Base-by-base conservation (phyloP, 176 grass and related monocot genomes). In the Carex cristatella region DNA sequence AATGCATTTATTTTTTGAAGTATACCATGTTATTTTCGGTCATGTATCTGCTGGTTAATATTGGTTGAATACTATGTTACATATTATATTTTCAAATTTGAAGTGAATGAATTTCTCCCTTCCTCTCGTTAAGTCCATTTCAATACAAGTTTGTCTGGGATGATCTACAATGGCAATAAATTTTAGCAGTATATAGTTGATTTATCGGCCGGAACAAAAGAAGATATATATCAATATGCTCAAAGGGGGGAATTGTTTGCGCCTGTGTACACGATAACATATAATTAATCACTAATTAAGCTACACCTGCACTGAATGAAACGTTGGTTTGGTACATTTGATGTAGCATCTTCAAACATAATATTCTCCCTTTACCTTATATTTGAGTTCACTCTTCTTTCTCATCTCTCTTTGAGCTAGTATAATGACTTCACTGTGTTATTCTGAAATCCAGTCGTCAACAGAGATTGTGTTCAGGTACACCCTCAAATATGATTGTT, bases 1-100 rank as follows among this genome's bases (percentile, higher is more conserved):
- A 64, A 80, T 65, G 60, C 35, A 42, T 83, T 83, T 83, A 51
- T 83, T 81, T 83, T 83, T 56, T 54, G 40, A 67, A 83, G 23
- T 69, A 83, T 83, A 83, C 35, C 69, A 56, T 65, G 74, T 79
- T 79, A 53, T 18, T 79, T 57, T 57, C 48, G 13, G 12, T 46
- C 60, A 30, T 65, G 79, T 82, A 82, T 82, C 60, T 49, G 74
- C 30, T 64, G 23, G 35, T 82, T 60, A 35, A 82, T 82, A 82
- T 65, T 51, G 33, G 59, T 65, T 64, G 37, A 82, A 82, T 65
- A 82, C 59, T 65, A 28, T 65, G 72, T 82, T 7, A 82, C 58
- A 65, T 65, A 48, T 81, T 78, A 19, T 65, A 82, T 82, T 23
- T 65, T 65, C 59, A 82, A 28, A 65, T 49, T 82, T 51, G 10